Base-by-base conservation (phyloP, 768 basidiomycete species). In the Tulasnella sp. region DNA sequence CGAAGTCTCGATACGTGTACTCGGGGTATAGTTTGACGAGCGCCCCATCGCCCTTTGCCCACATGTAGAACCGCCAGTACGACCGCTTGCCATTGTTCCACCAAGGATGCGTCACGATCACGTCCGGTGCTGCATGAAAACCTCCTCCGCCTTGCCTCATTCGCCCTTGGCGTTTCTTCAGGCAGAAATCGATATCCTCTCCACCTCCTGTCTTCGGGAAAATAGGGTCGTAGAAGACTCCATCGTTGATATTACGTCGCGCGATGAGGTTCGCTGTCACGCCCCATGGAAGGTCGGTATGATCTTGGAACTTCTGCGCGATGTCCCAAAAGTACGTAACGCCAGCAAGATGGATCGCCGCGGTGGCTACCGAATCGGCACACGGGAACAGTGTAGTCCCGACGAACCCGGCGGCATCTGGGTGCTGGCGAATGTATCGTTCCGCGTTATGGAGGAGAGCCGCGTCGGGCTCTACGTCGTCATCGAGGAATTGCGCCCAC, bases 151-250 rank as follows among this genome's bases (percentile, higher is more conserved):
- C 70, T 19, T 66, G 60, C 9, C 62, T 59, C 34, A 76, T 56
- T 43, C 72, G 75, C 30, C 64, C 69, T 19, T 71, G 65, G 11
- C 78, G 72, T 60, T 78, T 80, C 60, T 67, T 67, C n/a, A 74
- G 70, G 60, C 79, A 80, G 63, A 77, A 81, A 63, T 82, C 77
- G 11, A 82, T 80, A 41, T 83, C 80, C 60, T 84, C 81, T 0
- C 81, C 82, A 2, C 82, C 80, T 0, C 81, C 80, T 2, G 80
- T 83, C 68, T 80, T 82, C 2, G 81, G 82, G 63, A 79, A 82
- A 3, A 65, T 66, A 17, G 72, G 65, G 62, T 76, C 72, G 64
- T 72, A 83, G 44, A 64, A 63, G n/a, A 81, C 71, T 0, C 70
- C 73, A 46, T 81, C 79, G 1, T 70, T 63, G 31, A 71, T 65